A percentile compares a stretch with the other conserved stretches of the same genome.
Evolutionary conservation across 2,329 filamentous ascomycete species (phyloP).

Genomic region (Pezizomycotina sp.): DNA sequence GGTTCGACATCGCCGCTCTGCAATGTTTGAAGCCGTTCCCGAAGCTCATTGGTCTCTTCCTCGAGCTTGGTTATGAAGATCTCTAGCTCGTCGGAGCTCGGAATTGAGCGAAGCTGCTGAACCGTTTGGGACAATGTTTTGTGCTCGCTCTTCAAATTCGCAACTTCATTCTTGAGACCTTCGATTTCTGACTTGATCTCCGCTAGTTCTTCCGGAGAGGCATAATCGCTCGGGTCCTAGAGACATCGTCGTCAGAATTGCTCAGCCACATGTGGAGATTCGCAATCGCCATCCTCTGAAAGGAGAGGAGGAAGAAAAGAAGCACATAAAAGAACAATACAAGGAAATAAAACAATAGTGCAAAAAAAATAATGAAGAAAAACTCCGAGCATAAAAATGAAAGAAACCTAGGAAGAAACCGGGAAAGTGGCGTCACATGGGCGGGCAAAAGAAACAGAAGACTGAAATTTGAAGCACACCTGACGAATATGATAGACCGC

Average conservation of each 20-base stretch:
- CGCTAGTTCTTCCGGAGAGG: slow-evolving; percentile 35
- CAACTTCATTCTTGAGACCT: slow-evolving; percentile 23
- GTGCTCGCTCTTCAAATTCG: slow-evolving; percentile 21
- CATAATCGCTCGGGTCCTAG: slow-evolving; percentile 36
- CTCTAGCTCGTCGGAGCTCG: slow-evolving; percentile 21
- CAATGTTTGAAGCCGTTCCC: slow-evolving; percentile 18
- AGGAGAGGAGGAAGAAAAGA: too few species aligned
- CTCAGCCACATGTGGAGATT: too few species aligned
- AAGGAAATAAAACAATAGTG: too few species aligned
- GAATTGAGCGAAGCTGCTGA: slow-evolving; percentile 21
- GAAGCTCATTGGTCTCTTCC: slow-evolving; percentile 19
- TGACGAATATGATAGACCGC: slow-evolving; percentile 40
- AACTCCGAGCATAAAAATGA: too few species aligned
- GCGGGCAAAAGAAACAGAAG: too few species aligned
- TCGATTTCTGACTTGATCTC: slow-evolving; percentile 36
- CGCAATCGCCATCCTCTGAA: too few species aligned
- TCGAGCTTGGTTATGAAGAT: slow-evolving; percentile 19
- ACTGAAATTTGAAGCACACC: slow-evolving; percentile 12
- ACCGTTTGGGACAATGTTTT: slow-evolving; percentile 23
- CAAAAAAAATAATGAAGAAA: too few species aligned
- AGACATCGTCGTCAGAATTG: too few species aligned
- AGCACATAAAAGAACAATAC: too few species aligned
- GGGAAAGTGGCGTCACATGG: too few species aligned
- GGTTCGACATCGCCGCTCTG: slow-evolving; percentile 19
- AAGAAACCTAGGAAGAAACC: too few species aligned